phyloP scores from a whole-genome alignment of 257 asterid genomes.

The Capsicum baccatum region DNA sequence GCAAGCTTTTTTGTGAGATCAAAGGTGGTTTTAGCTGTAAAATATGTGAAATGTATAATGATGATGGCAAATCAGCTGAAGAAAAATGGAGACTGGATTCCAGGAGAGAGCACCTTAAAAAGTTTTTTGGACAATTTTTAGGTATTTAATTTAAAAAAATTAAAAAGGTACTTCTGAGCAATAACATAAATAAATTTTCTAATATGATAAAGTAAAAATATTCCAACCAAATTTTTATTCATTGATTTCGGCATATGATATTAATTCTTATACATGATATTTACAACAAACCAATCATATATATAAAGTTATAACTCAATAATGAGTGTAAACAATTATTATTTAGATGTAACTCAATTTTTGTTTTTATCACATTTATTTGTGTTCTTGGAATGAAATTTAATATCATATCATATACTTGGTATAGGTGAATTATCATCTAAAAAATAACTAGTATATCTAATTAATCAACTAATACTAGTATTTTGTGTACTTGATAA shows the following conservation, averaged over 20 bases:
- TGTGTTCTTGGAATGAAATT: too few relatives aligned
- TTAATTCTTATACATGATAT: not conserved
- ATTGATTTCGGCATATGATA: not conserved
- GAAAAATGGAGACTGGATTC: not conserved
- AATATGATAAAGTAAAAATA: not conserved
- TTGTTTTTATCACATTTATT: too few relatives aligned
- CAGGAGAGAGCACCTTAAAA: not conserved
- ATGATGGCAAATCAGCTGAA: conserved; percentile 6
- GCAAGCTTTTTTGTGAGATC: conserved; percentile 21
- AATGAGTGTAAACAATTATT: too few relatives aligned
- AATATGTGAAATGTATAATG: not conserved
- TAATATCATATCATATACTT: too few relatives aligned
- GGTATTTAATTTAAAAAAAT: too few relatives aligned
- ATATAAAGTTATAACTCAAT: too few relatives aligned
- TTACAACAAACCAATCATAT: not conserved
- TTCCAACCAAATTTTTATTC: not conserved
- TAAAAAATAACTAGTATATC: too few relatives aligned
- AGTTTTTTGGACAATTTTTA: too few relatives aligned
- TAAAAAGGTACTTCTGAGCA: too few relatives aligned
- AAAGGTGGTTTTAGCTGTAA: conserved; percentile 25
- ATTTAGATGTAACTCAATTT: too few relatives aligned
- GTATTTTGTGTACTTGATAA: not conserved
- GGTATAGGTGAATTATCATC: too few relatives aligned
- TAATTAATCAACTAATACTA: not conserved
- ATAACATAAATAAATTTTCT: too few relatives aligned